A percentile compares a stretch with the other conserved stretches of the same genome.
Conservation (phyloP, 2,329 filamentous ascomycete genomes). For the Chlorencoelia australis region DNA sequence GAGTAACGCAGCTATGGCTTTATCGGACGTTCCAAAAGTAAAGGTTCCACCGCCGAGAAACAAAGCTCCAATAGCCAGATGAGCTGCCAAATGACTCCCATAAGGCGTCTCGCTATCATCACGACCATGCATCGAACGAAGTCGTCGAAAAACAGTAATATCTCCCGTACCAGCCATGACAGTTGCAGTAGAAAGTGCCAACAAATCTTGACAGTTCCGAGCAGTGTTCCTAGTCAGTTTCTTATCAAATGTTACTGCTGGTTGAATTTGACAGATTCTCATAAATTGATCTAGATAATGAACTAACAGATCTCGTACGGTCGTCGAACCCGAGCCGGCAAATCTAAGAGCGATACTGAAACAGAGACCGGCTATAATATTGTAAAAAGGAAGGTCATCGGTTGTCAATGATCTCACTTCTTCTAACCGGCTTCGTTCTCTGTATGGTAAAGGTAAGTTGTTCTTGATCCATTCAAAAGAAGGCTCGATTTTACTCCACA, state of each 20-base stretch:
- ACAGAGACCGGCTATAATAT: slow-evolving; percentile 81
- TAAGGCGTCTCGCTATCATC: slow-evolving; percentile 79
- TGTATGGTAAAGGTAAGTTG: slow-evolving; percentile 64
- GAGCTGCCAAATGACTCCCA: slow-evolving; percentile 84
- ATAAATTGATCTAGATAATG: slow-evolving; percentile 82
- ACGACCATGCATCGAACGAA: slow-evolving; percentile 80
- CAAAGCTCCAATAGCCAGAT: slow-evolving; percentile 81
- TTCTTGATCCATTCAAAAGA: slow-evolving; percentile 63
- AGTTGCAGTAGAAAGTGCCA: slow-evolving; percentile 71
- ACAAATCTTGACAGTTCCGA: slow-evolving; percentile 80
- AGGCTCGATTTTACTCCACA: slow-evolving; percentile 78
- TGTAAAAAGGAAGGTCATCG: slow-evolving; percentile 83
- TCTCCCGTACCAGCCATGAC: slow-evolving; percentile 97
- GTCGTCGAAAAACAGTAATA: slow-evolving; percentile 68
- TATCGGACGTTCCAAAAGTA: slow-evolving; percentile 80
- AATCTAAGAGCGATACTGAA: slow-evolving; percentile 68
- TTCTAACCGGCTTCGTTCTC: slow-evolving; percentile 48
- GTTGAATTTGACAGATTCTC: slow-evolving; percentile 56
- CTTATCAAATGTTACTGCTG: slow-evolving; percentile 59
- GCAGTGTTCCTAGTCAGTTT: slow-evolving; percentile 75
- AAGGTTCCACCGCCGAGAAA: slow-evolving; percentile 90
- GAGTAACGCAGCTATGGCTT: slow-evolving; percentile 76
- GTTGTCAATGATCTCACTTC: slow-evolving; percentile 56
- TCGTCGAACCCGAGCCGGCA: slow-evolving; percentile 59
- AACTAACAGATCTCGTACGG: slow-evolving; percentile 72